Evolutionary conservation across 108 stramenopile species (phyloP), one percentile per base, ranked within the genome.

Genomic region (Mayamaea pseudoterrestris): DNA sequence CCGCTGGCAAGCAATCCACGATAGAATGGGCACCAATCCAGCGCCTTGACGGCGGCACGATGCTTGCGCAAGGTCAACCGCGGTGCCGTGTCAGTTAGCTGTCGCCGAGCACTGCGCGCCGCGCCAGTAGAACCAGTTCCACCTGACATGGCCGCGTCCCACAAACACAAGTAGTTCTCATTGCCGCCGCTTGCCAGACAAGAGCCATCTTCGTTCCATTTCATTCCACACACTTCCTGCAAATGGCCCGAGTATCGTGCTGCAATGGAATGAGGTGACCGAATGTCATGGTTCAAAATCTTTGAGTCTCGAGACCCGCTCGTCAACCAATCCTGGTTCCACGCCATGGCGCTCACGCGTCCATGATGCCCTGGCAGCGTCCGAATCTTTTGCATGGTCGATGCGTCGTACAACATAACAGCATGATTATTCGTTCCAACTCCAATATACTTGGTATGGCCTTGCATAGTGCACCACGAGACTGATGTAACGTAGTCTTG

Each of bases 401-500:
- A 50, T 3, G 69, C 68, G 67, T 96, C 93, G 84, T 90, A 96
- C 24, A 96, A 77, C 49, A 93, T 72, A 7, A 90, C 82, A 22
- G 52, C 58, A 36, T 53, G 49, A 4, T 42, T 30, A 49, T 84
- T 75, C 8, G 95, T 97, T 24, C 93, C 94, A 20, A 98, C 85
- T 23, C 93, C 89, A 47, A 98, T 55, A 50, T 90, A 87, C 20
- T 83, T 67, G 21, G 80, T 61, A n/a, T 75, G 65, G 29, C 79
- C 80, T 29, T 68, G 63, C 30, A 80, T 79, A 30, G 76, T 71
- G 28, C 80, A 81, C 93, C 94, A 99, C 5, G 76, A 68, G 14
- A 99, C 95, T 43, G 87, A 90, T n/a, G 97, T 95, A 29, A 98
- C 85, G 67, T 93, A 94, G 65, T 97, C 92, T n/a, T n/a, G n/a